Evolutionary conservation across 805 yeast species (phyloP), one percentile per base, ranked within the genome.

Genomic region (Candida patagonica): DNA sequence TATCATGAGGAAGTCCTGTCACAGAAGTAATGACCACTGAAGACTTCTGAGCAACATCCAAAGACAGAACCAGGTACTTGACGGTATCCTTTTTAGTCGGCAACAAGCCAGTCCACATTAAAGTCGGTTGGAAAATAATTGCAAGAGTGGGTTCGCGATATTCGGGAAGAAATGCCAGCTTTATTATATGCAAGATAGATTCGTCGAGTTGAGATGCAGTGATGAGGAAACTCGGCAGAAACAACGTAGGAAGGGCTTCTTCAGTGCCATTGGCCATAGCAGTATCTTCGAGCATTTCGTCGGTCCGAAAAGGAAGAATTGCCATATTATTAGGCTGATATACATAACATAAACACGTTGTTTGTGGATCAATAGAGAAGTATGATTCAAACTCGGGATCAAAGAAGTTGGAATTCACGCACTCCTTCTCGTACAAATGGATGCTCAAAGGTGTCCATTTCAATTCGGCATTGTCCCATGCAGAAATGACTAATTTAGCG

Each of bases 101-200:
- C 25, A 80, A 60, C 39, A 73, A 69, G 0, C 95, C 95, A 0
- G 94, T 78, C 95, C 96, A 85, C 0, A 87, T 75, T 15, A 71
- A 66, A 13, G 61, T 63, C 24, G 75, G 74, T 39, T 76, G 71
- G 46, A 64, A 73, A 21, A 86, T 55, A 4, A 86, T 67, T 0
- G 81, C 89, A 16, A 86, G 49, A 0, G 96, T 88, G 0, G 96
- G 94, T 43, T 80, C 92, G 47, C 80, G 65, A 54, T 85, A 89
- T 41, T 79, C 79, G 52, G 76, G 60, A 29, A 89, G 59, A 55
- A 83, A 88, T 36, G 74, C 76, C 49, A 80, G 68, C 53, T 84
- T 94, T 2, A 80, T 65, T 12, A 92, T 73, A 45, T 78, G 75
- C 16, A 66, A 60, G 33, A 87, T 67, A 4, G 73, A 66, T 0